Conservation (phyloP, 2,329 filamentous ascomycete genomes). For the Fusarium circinatum region DNA sequence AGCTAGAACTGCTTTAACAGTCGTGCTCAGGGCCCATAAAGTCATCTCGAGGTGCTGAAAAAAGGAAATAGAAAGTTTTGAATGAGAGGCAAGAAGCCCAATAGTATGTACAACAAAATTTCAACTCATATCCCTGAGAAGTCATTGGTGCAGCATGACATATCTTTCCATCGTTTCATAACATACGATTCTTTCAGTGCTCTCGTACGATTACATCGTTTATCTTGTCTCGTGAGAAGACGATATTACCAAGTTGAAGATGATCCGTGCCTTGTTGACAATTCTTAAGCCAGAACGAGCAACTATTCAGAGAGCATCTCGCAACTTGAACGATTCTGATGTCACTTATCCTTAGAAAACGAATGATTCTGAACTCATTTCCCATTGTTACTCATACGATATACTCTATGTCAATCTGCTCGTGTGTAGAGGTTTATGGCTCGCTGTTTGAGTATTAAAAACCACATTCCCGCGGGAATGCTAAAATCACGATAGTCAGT, state of each 20-base stretch:
- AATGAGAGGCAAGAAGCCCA: not conserved
- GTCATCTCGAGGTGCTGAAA: not conserved
- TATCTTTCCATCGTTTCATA: not conserved
- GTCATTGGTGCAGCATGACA: too few relatives aligned
- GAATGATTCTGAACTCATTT: not conserved
- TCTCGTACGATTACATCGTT: not conserved
- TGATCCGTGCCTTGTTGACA: not conserved
- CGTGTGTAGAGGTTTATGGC: not conserved
- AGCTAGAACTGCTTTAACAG: fast-evolving
- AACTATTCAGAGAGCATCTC: not conserved
- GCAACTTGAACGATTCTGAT: not conserved
- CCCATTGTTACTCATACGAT: not conserved
- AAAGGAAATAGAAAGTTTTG: not conserved
- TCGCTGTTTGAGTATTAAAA: not conserved
- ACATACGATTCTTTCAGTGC: conserved; percentile 1
- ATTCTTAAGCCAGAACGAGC: not conserved
- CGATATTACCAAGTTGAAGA: not conserved
- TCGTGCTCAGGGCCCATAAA: fast-evolving
- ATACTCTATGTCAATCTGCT: not conserved
- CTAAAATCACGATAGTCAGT: not conserved
- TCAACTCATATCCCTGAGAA: too few relatives aligned
- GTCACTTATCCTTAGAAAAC: not conserved
- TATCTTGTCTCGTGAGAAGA: not conserved
- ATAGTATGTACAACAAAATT: not conserved
- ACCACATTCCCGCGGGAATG: not conserved